Base-by-base conservation (phyloP, 2,329 filamentous ascomycete genomes). In the Nothopassalora personata region DNA sequence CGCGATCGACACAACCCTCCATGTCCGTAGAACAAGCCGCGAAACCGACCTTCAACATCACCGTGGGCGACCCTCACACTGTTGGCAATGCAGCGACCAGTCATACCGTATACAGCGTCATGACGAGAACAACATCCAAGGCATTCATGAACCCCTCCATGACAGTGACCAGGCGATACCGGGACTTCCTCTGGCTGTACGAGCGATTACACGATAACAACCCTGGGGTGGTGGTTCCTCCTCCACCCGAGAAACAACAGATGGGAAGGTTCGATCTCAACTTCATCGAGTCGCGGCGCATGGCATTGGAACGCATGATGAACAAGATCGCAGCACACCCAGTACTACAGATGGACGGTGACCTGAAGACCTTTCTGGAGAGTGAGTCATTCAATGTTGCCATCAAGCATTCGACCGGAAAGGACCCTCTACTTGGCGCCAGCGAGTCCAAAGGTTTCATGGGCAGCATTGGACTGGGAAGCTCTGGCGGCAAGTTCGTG, bases 121-220 rank as follows among this genome's bases (percentile, higher is more conserved):
- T 89, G 70, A 99, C 94, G 59, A 94, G 89, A 89, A 99, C 94
- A 11, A 90, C 91, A 0, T 97, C 93, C 39, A 97, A 97, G 78
- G 94, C 91, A 54, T 99, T 97, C 76, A 90, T 89, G 71, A 89
- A 93, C 70, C 82, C 90, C 54, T 92, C 96, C 71, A 97, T 99
- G 70, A 87, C 91, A 58, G 94, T 99, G 67, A 96, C 91, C 70
- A 84, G 94, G 68, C 86, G 94, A 71, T 99, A 97, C 75, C 87
- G 92, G 60, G 94, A 99, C 76, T 99, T 99, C 74, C 80, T 99
- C 55, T 99, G 94, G 94, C 85, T 99, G 30, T 99, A 99, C 75
- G 97, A 88, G 67, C 91, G 92, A 31, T 81, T 99, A 61, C 94
- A 97, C 73, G 88, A 86, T 62, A 99, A 96, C 74, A 97, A 94